These are phyloP conservation scores for Plasmodium vivax DNA, from an alignment of 169 alveolate genomes.

Conservation along the genomic window DNA sequence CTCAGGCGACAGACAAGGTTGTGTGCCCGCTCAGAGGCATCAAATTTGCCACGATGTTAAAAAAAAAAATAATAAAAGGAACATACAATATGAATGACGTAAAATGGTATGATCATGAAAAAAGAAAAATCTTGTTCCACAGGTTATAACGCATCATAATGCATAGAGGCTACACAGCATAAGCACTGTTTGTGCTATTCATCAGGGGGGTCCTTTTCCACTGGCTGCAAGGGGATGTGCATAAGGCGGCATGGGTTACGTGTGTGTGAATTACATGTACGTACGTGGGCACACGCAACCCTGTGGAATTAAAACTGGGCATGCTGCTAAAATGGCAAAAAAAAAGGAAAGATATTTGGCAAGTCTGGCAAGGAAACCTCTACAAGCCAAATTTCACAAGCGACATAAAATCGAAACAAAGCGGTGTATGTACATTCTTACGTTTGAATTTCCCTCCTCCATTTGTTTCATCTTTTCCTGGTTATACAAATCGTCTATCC, in stretches of 20 bases:
- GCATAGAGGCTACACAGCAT: not conserved
- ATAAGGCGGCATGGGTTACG: not conserved
- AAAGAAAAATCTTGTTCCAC: not conserved
- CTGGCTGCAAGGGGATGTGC: not conserved
- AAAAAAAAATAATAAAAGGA: not conserved
- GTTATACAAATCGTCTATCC: constrained; percentile 72
- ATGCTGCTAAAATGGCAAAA: not conserved
- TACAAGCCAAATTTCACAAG: not conserved
- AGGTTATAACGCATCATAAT: not conserved
- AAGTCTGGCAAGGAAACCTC: not conserved
- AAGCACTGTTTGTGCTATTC: not conserved
- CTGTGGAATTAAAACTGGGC: not conserved
- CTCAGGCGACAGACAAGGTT: not conserved
- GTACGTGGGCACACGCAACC: not conserved
- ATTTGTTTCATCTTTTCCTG: constrained; percentile 64
- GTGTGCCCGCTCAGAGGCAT: not conserved
- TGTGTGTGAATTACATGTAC: not conserved
- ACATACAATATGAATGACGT: not conserved
- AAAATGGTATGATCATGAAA: not conserved
- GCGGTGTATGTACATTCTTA: constrained; percentile 7
- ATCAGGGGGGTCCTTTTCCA: constrained; percentile 23
- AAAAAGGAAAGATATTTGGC: not conserved
- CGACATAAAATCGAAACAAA: not conserved
- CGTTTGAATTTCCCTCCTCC: constrained; percentile 62
- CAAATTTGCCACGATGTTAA: not conserved